Percentiles rank a stretch among this genome's conserved stretches.
Evolutionary conservation across 257 asterid genomes (phyloP).

Genomic region (Agastache rugosa): DNA sequence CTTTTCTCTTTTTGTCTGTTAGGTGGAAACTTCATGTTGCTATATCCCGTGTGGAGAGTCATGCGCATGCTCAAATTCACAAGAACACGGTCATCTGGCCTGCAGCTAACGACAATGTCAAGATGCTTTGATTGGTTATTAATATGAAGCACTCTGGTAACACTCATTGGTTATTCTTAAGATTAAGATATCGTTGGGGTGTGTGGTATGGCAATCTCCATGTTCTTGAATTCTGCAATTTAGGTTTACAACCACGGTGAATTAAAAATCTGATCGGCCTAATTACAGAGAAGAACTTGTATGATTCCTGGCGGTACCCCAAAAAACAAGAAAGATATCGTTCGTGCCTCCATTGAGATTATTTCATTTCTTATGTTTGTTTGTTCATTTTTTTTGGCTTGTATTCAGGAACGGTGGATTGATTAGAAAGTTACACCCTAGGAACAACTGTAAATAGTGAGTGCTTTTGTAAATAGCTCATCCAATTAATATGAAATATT

Average conservation of each 20-base stretch:
- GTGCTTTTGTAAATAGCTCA: slow-evolving; percentile 40
- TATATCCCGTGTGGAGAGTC: neutral
- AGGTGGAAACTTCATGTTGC: neutral
- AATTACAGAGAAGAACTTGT: slow-evolving; percentile 19
- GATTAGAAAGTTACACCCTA: slow-evolving; percentile 27
- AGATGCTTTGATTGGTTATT: slow-evolving; percentile 9
- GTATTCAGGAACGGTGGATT: neutral
- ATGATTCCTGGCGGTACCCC: slow-evolving; percentile 8
- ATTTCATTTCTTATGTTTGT: neutral
- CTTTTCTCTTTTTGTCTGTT: neutral
- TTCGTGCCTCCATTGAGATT: slow-evolving; percentile 21
- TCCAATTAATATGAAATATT: slow-evolving; percentile 6
- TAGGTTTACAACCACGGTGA: slow-evolving; percentile 20
- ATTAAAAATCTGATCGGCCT: neutral
- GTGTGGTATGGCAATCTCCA: slow-evolving; percentile 6
- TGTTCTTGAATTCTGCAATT: neutral
- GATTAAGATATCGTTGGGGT: neutral
- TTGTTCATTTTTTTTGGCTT: slow-evolving; percentile 29
- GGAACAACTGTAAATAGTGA: slow-evolving; percentile 34
- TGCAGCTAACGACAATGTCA: neutral
- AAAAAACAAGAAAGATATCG: neutral
- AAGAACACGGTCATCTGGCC: neutral
- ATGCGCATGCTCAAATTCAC: neutral
- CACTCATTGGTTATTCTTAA: neutral
- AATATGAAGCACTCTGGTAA: slow-evolving; percentile 19